Evolutionary conservation across 345 rosid genomes (phyloP), one percentile per base, ranked within the genome.

Genomic region (Bretschneidera sinensis): DNA sequence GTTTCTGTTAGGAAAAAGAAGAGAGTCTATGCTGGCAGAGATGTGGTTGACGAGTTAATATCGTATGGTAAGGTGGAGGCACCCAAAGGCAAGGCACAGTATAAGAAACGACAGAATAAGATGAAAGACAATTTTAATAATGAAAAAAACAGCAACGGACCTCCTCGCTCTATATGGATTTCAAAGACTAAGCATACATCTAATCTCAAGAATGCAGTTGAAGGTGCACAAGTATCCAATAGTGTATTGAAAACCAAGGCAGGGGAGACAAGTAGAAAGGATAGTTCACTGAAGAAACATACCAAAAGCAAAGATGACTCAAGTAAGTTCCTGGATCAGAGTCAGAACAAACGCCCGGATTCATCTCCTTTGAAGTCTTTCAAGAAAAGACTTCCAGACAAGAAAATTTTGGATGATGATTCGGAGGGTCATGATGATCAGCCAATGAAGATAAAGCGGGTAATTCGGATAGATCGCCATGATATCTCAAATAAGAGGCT

Each of bases 401-500:
- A 80, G 62, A 78, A 65, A 39, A 55, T 57, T 16, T 23, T 53
- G 1, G 69, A 59, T 8, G 72, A 51, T 67, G 78, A 70, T 67
- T 63, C 68, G 18, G 77, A 67, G 51, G 45, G 43, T 31, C 61
- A 59, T 18, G 88, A 78, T 57, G 80, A 70, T 31, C 68, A 68
- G 57, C 87, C 81, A 10, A 88, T 70, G 78, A 86, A 81, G 76
- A 85, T 72, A 71, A 91, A 85, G 72, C 75, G 77, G 33, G 78
- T 77, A 51, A 86, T 91, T 59, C 83, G 87, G 21, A 55, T 83
- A 21, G 92, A 88, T 70, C 98, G 80, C 8, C 63, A 86, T 66
- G 98, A 92, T 67, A 75, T 71, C 61, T 92, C 98, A 7, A 92
- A 92, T 64, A 92, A 92, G 75, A 83, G 95, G 67, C 77, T 89